Base-by-base conservation (phyloP, 352 stramenopile species). In the Phytophthora parvispora region DNA sequence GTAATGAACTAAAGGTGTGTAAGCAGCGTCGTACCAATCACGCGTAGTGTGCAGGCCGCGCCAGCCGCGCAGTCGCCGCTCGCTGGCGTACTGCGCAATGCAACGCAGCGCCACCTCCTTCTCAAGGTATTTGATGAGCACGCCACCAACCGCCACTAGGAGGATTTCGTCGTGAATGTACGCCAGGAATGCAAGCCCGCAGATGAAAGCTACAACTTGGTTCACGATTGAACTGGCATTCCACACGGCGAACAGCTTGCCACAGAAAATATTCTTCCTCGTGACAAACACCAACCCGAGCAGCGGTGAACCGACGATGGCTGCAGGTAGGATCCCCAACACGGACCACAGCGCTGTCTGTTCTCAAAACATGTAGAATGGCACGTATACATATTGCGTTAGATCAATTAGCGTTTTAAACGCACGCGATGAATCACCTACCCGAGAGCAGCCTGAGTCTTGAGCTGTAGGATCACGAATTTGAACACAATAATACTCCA, bases 401-500 rank as follows among this genome's bases (percentile, higher is more conserved):
- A n/a, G n/a, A n/a, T n/a, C n/a, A n/a, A n/a, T n/a, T n/a, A n/a
- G n/a, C n/a, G n/a, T n/a, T n/a, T n/a, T n/a, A n/a, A n/a, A n/a
- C n/a, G n/a, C n/a, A n/a, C n/a, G 7, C 7, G 25, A 31, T 42
- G 10, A 65, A 42, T 9, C 1, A 83, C 85, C 38, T 77, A 96
- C 89, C 53, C 85, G 80, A 7, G 89, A 94, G 48, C 87, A 96
- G 4, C 87, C 89, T 10, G 84, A 85, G 63, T 95, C 82, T 47
- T 86, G 59, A 20, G 76, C 56, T 20, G 84, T 95, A 15, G 89
- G 89, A 48, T 95, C 86, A 8, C 87, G 77, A 40, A 96, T 80
- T 92, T 96, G 89, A 53, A 96, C 78, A 71, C 89, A 96, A 71
- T 92, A 95, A 52, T 88, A 96, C 71, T 96, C 84, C 62, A 95